Base-by-base conservation (phyloP, 2,329 filamentous ascomycete genomes). In the Pestalotiopsis sp. region DNA sequence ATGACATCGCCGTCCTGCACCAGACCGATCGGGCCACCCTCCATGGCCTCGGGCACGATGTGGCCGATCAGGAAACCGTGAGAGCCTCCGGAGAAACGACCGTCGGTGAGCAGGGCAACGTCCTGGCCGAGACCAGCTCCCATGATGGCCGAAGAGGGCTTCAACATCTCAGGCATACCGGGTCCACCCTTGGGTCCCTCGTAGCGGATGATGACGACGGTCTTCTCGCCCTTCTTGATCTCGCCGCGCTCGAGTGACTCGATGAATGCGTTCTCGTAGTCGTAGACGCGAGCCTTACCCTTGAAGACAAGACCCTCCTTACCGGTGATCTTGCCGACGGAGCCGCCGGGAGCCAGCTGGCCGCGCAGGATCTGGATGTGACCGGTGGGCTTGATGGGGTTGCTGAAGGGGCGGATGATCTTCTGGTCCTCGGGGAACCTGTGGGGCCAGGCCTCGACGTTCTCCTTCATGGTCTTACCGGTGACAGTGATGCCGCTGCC, bases 151-250 rank as follows among this genome's bases (percentile, higher is more conserved):
- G 93, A 94, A 65, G 89, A 92, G n/a, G 94, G 93, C 84, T 97
- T 97, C 70, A 98, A 84, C 85, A 97, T 95, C 82, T 98, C 94
- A 39, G 94, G 94, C 91, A 98, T 98, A 68, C 94, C 94, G 1
- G 94, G 94, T 0, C 94, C 94, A 72, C 94, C 94, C 82, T 95
- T 97, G 69, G 94, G 94, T 0, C 94, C 94, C 78, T 97, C 94
- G 78, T 97, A 97, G 64, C 94, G 92, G 74, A 98, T 95, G 67
- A 97, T 90, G 65, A 97, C 88, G 38, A 97, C 94, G 1, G 95
- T 91, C 81, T 97, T 96, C 80, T 97, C 92, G 71, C 91, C 91
- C 78, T 92, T 91, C 72, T 94, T 93, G 75, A 97, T 93, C 73
- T 91, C 85, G 66, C 93, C 93, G 58, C 86, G 84, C 80, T 92